A percentile compares a stretch with the other conserved stretches of the same genome.
These are phyloP conservation scores for Russula sp. DNA, from an alignment of 768 basidiomycete genomes.

Conservation along the genomic window DNA sequence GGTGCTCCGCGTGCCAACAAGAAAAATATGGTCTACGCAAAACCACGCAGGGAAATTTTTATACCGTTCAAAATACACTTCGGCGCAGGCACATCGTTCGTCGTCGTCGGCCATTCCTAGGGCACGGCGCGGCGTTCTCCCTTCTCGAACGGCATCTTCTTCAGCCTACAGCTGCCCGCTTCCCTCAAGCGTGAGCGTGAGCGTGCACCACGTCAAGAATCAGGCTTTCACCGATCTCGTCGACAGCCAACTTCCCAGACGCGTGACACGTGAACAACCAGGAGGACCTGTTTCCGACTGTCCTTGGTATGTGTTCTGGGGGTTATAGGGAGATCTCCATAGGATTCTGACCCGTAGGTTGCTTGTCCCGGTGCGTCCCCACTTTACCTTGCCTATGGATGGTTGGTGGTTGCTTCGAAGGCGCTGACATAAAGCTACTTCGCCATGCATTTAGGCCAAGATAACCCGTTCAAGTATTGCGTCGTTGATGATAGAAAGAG, in stretches of 20 bases:
- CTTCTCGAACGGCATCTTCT: conserved; percentile 26
- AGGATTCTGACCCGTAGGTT: conserved; percentile 41
- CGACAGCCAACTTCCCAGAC: not conserved
- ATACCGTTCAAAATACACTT: not conserved
- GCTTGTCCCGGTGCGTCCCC: conserved; percentile 40
- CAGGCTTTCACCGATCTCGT: conserved; percentile 5
- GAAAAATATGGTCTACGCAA: not conserved
- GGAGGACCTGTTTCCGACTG: conserved; percentile 34
- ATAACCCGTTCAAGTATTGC: conserved; percentile 48
- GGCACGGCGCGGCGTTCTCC: conserved; percentile 24
- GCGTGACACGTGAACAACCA: conserved; percentile 7
- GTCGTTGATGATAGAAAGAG: conserved; percentile 45
- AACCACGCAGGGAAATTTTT: not conserved
- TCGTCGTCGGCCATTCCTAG: conserved; percentile 18
- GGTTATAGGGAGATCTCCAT: conserved; percentile 35
- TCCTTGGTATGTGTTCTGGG: conserved; percentile 34
- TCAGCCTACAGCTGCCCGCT: conserved; percentile 22
- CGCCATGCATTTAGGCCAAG: conserved; percentile 38
- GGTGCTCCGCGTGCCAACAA: not conserved
- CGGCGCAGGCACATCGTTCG: not conserved
- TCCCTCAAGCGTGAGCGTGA: conserved; percentile 12
- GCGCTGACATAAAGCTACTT: not conserved
- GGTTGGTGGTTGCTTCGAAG: no score
- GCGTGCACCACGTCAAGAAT: conserved; percentile 23
- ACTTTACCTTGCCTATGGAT: not conserved